Conservation (phyloP, 2,329 filamentous ascomycete genomes). For the Bimuria novae-zelandiae region DNA sequence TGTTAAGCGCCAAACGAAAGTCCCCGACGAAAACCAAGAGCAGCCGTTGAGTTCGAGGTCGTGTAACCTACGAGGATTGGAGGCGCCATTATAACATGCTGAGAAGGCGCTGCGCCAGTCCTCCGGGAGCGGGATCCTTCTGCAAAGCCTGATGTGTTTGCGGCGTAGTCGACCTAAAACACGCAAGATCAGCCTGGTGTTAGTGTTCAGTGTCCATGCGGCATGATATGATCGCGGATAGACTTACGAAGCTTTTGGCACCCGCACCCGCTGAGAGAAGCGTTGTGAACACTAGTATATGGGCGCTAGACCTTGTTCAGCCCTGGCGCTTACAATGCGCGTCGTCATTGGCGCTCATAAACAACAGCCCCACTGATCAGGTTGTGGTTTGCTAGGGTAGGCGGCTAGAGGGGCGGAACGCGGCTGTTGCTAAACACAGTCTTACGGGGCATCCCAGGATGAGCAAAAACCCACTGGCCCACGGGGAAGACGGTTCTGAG, state of each 20-base stretch:
- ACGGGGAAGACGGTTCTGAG: background rate
- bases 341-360: conserved; percentile 14
- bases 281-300: conserved; percentile 16
- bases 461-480: conserved; percentile 4
- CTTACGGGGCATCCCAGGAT: conserved; percentile 1
- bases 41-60: conserved; percentile 27
- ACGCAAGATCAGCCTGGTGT: conserved; percentile 22
- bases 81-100: conserved; percentile 37
- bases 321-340: conserved; percentile 18
- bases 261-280: conserved; percentile 8
- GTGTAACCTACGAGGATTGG: conserved; percentile 37
- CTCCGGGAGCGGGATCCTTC: conserved; percentile 9
- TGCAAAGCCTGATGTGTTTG: conserved; percentile 16
- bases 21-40: conserved; percentile 1
- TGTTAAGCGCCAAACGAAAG: conserved; percentile 9
- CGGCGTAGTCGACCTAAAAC: conserved; percentile 22
- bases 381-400: conserved; percentile 7
- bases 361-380: conserved; percentile 12
- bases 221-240: conserved; percentile 23
- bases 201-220: conserved; percentile 18
- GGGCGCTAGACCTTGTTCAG: conserved; percentile 12
- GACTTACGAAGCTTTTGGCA: conserved; percentile 3
- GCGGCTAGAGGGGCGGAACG: conserved; percentile 16
- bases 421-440: conserved; percentile 19
- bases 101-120: conserved; percentile 9